Percentiles rank a stretch among this genome's conserved stretches.
Conservation (phyloP, 495 filamentous ascomycete species). For the Trichoderma gamsii region DNA sequence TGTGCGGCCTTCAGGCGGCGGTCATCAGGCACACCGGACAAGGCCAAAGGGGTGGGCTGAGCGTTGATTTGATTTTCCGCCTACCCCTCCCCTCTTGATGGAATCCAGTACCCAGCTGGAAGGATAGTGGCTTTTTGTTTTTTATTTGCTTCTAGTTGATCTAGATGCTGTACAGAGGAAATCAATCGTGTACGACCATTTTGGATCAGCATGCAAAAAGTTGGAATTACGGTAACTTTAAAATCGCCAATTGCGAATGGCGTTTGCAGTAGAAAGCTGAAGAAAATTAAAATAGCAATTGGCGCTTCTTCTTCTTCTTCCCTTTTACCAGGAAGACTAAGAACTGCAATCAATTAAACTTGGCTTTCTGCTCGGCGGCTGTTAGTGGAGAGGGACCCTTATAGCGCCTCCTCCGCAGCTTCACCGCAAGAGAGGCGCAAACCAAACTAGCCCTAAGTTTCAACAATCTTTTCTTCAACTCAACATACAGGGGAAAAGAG, state of each 20-base stretch:
- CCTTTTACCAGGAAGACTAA: neutral
- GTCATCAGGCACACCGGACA: conserved; percentile 11
- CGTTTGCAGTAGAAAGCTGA: too few species aligned
- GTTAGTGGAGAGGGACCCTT: neutral
- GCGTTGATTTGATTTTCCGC: neutral
- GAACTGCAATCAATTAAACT: neutral
- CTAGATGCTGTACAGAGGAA: too few species aligned
- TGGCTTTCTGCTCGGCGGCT: neutral
- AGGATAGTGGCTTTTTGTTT: neutral
- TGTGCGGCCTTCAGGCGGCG: conserved; percentile 7
- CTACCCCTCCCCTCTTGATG: neutral
- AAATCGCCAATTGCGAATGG: too few species aligned
- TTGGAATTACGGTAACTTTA: too few species aligned
- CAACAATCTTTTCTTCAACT: neutral
- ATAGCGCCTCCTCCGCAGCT: neutral
- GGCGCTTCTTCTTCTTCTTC: neutral
- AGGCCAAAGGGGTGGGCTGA: neutral
- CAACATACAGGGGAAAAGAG: neutral
- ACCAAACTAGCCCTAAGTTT: neutral
- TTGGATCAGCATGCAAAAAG: too few species aligned
- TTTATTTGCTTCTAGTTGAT: too few species aligned
- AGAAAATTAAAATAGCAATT: too few species aligned
- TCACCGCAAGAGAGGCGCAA: neutral
- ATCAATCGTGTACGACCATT: too few species aligned
- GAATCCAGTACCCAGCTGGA: neutral